These are phyloP conservation scores for Taphrina pruni DNA, from an alignment of 1,139 yeast species.

Conservation along the genomic window DNA sequence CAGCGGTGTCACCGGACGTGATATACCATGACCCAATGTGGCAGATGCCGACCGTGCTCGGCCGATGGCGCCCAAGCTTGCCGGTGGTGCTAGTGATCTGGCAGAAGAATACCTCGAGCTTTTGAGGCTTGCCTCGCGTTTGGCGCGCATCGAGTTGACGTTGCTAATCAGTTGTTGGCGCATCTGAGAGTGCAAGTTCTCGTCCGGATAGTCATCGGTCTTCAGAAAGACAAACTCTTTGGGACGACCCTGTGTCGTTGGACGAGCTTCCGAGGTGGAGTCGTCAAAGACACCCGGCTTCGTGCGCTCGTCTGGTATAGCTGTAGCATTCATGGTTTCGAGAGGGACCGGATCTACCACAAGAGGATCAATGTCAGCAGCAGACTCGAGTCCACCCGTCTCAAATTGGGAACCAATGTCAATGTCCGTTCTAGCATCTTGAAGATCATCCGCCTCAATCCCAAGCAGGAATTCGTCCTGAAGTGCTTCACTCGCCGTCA, in stretches of 20 bases:
- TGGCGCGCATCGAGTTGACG: conserved; percentile 27
- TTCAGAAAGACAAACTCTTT: conserved; percentile 32
- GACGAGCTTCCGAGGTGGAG: conserved; percentile 17
- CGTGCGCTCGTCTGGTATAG: background rate
- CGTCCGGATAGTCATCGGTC: conserved; percentile 28
- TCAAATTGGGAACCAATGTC: conserved; percentile 1
- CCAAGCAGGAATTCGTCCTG: conserved; percentile 59
- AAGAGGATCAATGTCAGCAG: conserved; percentile 17
- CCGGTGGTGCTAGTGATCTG: background rate
- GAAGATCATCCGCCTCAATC: conserved; percentile 20
- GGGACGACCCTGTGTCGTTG: conserved; percentile 3
- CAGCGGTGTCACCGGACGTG: conserved; percentile 22
- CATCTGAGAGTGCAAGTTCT: conserved; percentile 21
- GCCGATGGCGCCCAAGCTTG: background rate
- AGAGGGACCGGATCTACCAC: background rate
- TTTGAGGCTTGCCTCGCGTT: conserved; percentile 20
- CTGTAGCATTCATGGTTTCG: background rate
- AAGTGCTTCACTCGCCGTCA: conserved; percentile 64
- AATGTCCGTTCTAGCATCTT: background rate
- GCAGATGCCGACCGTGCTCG: conserved; percentile 17
- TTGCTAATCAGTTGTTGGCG: conserved; percentile 19
- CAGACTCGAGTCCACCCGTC: conserved; percentile 25
- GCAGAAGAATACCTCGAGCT: background rate
- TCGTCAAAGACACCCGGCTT: conserved; percentile 7
- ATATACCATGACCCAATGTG: conserved; percentile 1